Base-by-base conservation (phyloP, 257 asterid species). In the Gentiana straminea region DNA sequence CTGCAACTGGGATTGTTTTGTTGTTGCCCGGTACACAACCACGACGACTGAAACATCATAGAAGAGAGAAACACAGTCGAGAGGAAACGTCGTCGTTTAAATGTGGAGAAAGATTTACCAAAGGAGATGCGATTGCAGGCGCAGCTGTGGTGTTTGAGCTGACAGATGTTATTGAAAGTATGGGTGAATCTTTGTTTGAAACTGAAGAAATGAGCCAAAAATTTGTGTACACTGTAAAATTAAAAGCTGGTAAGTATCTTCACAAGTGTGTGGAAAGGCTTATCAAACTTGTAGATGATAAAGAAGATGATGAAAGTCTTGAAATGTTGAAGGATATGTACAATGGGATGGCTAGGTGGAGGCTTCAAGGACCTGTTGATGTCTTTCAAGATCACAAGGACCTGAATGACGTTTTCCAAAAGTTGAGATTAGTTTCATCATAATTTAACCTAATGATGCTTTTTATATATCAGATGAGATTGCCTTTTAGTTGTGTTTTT, bases 51-150 rank as follows among this genome's bases (percentile, higher is more conserved):
- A 67, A 71, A 66, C 73, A 58, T 48, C 73, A 58, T 48, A 70
- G 63, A 62, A 58, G 81, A 61, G 49, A 54, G 68, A 81, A 65
- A 55, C 33, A 55, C 13, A 73, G 61, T 46, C 45, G 52, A 45
- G 43, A 64, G 52, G 62, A 55, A 58, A 70, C 36, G 33, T 61
- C 68, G 9, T 12, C 68, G 9, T 12, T 68, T 44, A 53, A 47
- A 32, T 68, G 76, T 81, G 61, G 63, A 48, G 75, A 73, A 49
- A 65, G 68, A 36, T 84, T 73, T 59, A 69, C 76, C 5, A 61
- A 47, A 70, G 64, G 64, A 10, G 90, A 82, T 62, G 95, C 86
- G 58, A 62, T 77, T 61, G 80, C 79, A 13, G 97, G 94, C 49
- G 84, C 84, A 13, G 67, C 51, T 59, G 59, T 76, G 44, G 88